These are phyloP conservation scores for Letharia columbiana DNA, from an alignment of 495 filamentous ascomycete genomes.

Conservation along the genomic window DNA sequence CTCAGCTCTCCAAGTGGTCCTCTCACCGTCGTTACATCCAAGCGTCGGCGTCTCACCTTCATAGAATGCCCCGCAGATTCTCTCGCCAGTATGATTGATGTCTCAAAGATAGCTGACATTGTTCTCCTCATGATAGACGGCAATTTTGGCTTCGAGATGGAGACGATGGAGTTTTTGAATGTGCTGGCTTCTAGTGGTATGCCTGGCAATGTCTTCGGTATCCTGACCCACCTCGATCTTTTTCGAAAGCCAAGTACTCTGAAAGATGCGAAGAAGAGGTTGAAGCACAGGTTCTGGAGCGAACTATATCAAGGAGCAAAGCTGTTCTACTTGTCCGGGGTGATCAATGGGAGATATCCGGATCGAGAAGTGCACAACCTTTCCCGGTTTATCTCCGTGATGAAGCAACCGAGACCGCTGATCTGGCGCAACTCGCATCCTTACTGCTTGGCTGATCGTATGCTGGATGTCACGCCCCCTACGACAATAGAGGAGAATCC, in stretches of 20 bases:
- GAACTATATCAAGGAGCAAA: conserved; percentile 96
- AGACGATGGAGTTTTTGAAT: conserved; percentile 99
- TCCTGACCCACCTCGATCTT: conserved; percentile 90
- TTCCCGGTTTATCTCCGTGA: conserved; percentile 87
- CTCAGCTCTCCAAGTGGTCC: conserved; percentile 83
- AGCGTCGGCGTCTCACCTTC: conserved; percentile 85
- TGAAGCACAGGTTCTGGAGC: conserved; percentile 94
- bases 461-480: conserved; percentile 88
- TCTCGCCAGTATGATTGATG: conserved; percentile 87
- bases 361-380: conserved; percentile 95
- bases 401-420: conserved; percentile 95
- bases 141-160: conserved; percentile 98
- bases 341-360: conserved; percentile 92
- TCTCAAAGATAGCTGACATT: conserved; percentile 94
- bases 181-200: conserved; percentile 82
- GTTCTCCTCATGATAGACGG: conserved; percentile 96
- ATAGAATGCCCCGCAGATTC: conserved; percentile 91
- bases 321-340: conserved; percentile 89
- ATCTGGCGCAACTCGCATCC: conserved; percentile 97
- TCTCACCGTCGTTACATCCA: conserved; percentile 90
- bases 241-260: conserved; percentile 88
- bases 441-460: conserved; percentile 86
- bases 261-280: conserved; percentile 82
- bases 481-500: conserved; percentile 77
- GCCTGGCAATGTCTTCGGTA: conserved; percentile 96